Percentiles rank a stretch among this genome's conserved stretches.
phyloP scores from a whole-genome alignment of 148 eudicot genomes.

The Pouteria glomerata region DNA sequence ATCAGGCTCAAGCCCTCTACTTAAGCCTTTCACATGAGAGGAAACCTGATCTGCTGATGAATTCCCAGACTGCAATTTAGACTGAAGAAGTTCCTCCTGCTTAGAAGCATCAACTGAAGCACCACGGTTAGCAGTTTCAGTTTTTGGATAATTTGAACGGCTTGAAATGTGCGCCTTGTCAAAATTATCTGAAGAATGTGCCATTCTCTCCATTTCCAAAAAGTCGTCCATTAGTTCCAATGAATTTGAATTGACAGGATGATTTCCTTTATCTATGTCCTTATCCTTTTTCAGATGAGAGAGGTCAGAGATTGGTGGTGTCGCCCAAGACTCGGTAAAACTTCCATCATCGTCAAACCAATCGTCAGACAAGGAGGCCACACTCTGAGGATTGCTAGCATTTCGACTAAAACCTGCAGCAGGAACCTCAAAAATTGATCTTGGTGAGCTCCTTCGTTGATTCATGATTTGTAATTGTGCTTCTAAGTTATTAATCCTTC shows the following conservation, averaged over 20 bases:
- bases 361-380: slow-evolving; percentile 12
- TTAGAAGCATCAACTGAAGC: neutral
- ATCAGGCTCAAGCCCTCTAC: neutral
- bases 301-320: neutral
- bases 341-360: slow-evolving; percentile 10
- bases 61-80: neutral
- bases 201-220: slow-evolving; percentile 16
- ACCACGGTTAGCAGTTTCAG: neutral
- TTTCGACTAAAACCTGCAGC: slow-evolving; percentile 7
- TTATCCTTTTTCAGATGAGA: neutral
- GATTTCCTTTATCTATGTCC: neutral
- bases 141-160: neutral
- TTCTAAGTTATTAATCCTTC: slow-evolving; percentile 9
- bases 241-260: neutral
- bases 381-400: slow-evolving; percentile 11
- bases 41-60: neutral
- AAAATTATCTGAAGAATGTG: neutral
- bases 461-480: slow-evolving; percentile 8
- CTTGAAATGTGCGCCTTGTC: neutral
- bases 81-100: neutral
- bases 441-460: slow-evolving; percentile 11
- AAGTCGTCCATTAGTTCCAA: slow-evolving; percentile 14
- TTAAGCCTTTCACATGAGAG: neutral
- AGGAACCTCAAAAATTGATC: slow-evolving; percentile 7
- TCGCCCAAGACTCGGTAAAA: slow-evolving; percentile 3